These are phyloP conservation scores for Myriosclerotinia scirpicola DNA, from an alignment of 2,329 filamentous ascomycete genomes.

Conservation along the genomic window DNA sequence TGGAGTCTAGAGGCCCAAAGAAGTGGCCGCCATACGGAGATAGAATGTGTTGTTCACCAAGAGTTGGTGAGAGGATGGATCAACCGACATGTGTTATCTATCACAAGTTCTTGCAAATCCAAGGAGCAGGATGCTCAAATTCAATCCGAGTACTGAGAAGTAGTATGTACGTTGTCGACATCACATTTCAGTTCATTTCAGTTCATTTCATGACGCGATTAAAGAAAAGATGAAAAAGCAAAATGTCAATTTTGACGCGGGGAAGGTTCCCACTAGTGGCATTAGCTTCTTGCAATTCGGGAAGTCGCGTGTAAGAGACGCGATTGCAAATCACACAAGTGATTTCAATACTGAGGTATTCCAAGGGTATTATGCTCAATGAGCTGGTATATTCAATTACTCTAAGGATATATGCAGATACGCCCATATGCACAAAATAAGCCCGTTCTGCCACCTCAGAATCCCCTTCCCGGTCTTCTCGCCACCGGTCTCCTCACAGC, in stretches of 20 bases:
- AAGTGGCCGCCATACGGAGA: neutral
- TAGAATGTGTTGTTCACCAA: neutral
- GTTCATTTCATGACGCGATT: too few species aligned
- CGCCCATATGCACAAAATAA: neutral
- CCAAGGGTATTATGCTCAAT: neutral
- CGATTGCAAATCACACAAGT: neutral
- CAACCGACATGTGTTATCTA: neutral
- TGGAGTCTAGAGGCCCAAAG: neutral
- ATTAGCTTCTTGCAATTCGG: neutral
- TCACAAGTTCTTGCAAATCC: neutral
- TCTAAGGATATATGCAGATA: neutral
- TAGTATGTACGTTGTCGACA: neutral
- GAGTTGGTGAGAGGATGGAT: neutral
- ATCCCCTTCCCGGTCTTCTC: conserved; percentile 24
- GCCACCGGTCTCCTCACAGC: conserved; percentile 23
- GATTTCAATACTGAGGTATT: neutral
- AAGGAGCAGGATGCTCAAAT: neutral
- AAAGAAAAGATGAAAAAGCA: neutral
- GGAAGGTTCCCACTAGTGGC: neutral
- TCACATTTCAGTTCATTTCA: neutral
- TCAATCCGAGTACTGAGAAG: neutral
- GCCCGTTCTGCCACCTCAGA: conserved; percentile 6
- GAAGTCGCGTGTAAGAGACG: neutral
- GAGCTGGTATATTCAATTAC: conserved; percentile 12
- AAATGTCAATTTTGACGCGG: neutral